Percentiles rank a stretch among this genome's conserved stretches.
Evolutionary conservation across 805 yeast genomes (phyloP).

Genomic region (Monosporozyma aerobia): DNA sequence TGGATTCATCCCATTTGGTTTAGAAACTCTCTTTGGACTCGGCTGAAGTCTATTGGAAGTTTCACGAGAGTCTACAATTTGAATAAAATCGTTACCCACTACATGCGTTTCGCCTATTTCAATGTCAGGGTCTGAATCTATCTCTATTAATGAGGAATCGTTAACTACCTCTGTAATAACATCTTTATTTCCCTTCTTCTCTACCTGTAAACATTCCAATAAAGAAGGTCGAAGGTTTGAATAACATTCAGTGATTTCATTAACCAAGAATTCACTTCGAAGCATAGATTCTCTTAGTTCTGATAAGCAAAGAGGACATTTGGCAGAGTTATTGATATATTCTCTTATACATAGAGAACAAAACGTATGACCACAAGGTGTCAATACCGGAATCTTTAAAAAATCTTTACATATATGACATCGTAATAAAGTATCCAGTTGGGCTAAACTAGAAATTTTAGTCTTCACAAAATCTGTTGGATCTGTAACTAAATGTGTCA

Average conservation of each 20-base stretch:
- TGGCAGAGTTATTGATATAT: conserved; percentile 46
- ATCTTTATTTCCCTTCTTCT: background rate
- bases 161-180: background rate
- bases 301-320: conserved; percentile 72
- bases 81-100: conserved; percentile 21
- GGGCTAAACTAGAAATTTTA: conserved; percentile 43
- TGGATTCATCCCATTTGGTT: background rate
- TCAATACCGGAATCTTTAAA: conserved; percentile 66
- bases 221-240: conserved; percentile 34
- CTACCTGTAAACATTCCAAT: conserved; percentile 22
- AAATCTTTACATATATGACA: conserved; percentile 88
- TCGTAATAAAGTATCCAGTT: conserved; percentile 61
- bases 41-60: conserved; percentile 3
- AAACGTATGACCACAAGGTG: conserved; percentile 82
- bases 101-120: conserved; percentile 13
- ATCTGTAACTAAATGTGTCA: conserved; percentile 36
- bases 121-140: conserved; percentile 23
- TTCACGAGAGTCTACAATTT: conserved; percentile 22
- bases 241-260: conserved; percentile 56
- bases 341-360: conserved; percentile 82
- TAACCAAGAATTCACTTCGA: conserved; percentile 58
- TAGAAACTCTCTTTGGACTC: conserved; percentile 1
- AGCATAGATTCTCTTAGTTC: conserved; percentile 64
- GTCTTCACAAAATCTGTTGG: conserved; percentile 63
- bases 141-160: conserved; percentile 18